These are phyloP conservation scores for Talaromyces sp. DNA, from an alignment of 2,329 filamentous ascomycete genomes.

Conservation along the genomic window DNA sequence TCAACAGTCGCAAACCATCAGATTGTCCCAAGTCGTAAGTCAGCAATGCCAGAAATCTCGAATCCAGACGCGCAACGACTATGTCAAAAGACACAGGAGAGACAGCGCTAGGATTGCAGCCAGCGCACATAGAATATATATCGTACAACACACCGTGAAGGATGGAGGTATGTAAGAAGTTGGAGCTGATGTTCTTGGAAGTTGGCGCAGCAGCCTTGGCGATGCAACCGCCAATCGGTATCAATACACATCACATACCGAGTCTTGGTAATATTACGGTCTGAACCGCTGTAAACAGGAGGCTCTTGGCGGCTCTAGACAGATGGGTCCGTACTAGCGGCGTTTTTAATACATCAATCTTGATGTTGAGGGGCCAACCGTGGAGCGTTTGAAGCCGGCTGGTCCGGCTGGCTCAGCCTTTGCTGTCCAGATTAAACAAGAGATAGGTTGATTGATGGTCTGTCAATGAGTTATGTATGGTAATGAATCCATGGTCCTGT, in stretches of 20 bases:
- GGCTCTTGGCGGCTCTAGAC: not conserved
- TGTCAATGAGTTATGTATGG: too few species aligned
- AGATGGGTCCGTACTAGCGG: not conserved
- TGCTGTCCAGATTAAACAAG: not conserved
- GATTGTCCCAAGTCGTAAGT: not conserved
- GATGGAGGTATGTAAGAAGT: not conserved
- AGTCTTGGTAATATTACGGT: slow-evolving; percentile 1
- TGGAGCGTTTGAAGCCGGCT: not conserved
- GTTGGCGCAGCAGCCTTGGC: slow-evolving; percentile 17
- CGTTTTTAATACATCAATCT: not conserved
- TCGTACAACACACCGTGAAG: not conserved
- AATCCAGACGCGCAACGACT: not conserved
- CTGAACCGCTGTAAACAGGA: not conserved
- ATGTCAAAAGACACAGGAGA: not conserved
- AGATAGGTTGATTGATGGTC: too few species aligned
- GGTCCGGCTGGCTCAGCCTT: not conserved
- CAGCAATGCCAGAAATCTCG: not conserved
- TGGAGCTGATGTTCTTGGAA: not conserved
- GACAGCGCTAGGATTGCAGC: not conserved
- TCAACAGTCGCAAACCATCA: not conserved
- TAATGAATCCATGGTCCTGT: too few species aligned
- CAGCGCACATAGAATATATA: not conserved
- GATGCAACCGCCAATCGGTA: not conserved
- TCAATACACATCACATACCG: not conserved
- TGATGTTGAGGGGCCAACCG: not conserved